These are phyloP conservation scores for Hansfordia pulvinata DNA, from an alignment of 2,329 filamentous ascomycete genomes.

Conservation along the genomic window DNA sequence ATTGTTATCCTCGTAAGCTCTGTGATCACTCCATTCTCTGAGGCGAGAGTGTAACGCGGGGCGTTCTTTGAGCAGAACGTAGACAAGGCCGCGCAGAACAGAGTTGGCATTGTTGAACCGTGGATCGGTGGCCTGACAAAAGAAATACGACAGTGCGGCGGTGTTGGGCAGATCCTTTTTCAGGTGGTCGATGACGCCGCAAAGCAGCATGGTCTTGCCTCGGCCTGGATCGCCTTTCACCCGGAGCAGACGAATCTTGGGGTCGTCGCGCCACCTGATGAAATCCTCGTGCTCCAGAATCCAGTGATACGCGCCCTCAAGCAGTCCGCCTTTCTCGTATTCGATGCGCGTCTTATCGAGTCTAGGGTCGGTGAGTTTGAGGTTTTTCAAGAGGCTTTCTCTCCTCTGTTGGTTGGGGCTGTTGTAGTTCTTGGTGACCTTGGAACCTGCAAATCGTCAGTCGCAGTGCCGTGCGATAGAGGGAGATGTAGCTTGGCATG, in stretches of 20 bases:
- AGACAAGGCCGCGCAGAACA: conserved; percentile 18
- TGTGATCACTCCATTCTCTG: too few relatives aligned
- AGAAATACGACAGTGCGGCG: conserved; percentile 17
- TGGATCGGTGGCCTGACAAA: conserved; percentile 17
- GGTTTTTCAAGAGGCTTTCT: too few relatives aligned
- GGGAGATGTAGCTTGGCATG: too few relatives aligned
- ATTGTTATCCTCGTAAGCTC: conserved; percentile 25
- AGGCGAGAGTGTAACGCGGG: conserved; percentile 19
- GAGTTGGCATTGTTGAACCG: conserved; percentile 14
- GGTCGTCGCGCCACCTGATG: conserved; percentile 10
- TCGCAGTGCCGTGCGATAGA: too few relatives aligned
- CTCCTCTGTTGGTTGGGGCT: too few relatives aligned
- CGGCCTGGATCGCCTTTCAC: conserved; percentile 24
- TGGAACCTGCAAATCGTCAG: too few relatives aligned
- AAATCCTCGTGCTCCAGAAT: conserved; percentile 16
- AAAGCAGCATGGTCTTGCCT: conserved; percentile 29
- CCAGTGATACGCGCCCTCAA: conserved; percentile 19
- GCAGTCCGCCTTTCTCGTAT: conserved; percentile 18
- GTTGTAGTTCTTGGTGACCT: too few relatives aligned
- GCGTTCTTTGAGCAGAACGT: conserved; percentile 12
- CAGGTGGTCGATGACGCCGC: conserved; percentile 22
- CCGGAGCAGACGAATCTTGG: conserved; percentile 17
- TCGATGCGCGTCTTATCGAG: conserved; percentile 22
- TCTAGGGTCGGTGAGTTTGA: conserved; percentile 16
- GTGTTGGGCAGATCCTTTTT: neutral